phyloP scores from a whole-genome alignment of 2,329 filamentous ascomycete genomes.

The Ustilaginoidea virens region DNA sequence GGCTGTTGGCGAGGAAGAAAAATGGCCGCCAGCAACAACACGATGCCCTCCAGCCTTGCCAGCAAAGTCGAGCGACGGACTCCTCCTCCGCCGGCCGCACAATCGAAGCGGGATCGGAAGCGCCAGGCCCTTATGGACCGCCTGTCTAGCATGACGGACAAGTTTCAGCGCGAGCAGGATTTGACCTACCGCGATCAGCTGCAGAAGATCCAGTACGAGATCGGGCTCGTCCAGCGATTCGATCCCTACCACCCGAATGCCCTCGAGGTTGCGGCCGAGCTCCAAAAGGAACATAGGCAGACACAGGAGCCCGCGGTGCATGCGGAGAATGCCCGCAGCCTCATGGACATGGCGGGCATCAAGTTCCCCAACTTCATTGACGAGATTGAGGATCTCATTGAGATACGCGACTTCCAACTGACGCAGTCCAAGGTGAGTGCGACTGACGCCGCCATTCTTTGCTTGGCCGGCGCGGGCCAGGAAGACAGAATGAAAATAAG shows the following conservation, averaged over 20 bases:
- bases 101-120: conserved; percentile 81
- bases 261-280: conserved; percentile 53
- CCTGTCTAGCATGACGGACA: conserved; percentile 57
- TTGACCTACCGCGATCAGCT: conserved; percentile 77
- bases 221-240: conserved; percentile 70
- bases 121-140: conserved; percentile 70
- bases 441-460: too few relatives aligned
- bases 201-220: conserved; percentile 82
- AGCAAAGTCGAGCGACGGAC: conserved; percentile 21
- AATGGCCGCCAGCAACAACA: conserved; percentile 26
- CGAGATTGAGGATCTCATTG: conserved; percentile 75
- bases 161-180: conserved; percentile 70
- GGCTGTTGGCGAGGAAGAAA: neutral
- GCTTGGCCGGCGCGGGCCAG: too few relatives aligned
- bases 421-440: conserved; percentile 68
- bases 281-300: conserved; percentile 39
- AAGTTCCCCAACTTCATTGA: conserved; percentile 75
- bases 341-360: conserved; percentile 64
- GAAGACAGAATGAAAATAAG: too few relatives aligned
- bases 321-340: conserved; percentile 31
- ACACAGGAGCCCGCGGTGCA: conserved; percentile 23
- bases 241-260: conserved; percentile 63
- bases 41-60: conserved; percentile 15
- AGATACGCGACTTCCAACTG: conserved; percentile 73
- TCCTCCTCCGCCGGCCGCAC: conserved; percentile 21